Evolutionary conservation across 495 filamentous ascomycete species (phyloP).

Genomic region (Rusavskia elegans): DNA sequence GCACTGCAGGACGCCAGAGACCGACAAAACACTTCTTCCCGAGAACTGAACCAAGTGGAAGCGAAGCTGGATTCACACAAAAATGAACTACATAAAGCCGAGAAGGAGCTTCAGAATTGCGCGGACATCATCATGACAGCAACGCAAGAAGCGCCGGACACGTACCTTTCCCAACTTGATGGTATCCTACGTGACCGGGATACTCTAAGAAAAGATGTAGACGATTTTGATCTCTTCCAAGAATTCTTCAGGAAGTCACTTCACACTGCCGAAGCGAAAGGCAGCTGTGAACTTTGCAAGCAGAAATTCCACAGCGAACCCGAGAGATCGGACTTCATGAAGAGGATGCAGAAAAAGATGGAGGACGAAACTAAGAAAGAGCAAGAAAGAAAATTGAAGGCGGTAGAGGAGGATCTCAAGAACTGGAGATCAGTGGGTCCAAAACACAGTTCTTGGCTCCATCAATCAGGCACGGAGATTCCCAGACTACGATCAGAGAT

Average conservation of each 20-base stretch:
- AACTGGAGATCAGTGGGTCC: slow-evolving; percentile 41
- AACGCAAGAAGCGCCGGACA: slow-evolving; percentile 32
- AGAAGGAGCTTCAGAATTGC: slow-evolving; percentile 45
- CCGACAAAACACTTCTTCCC: slow-evolving; percentile 48
- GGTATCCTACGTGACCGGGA: slow-evolving; percentile 46
- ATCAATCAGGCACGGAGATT: slow-evolving; percentile 53
- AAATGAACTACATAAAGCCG: slow-evolving; percentile 44
- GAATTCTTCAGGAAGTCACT: slow-evolving; percentile 49
- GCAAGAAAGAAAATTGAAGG: slow-evolving; percentile 35
- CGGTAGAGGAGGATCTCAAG: slow-evolving; percentile 37
- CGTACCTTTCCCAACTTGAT: slow-evolving; percentile 34
- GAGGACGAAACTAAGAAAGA: slow-evolving; percentile 34
- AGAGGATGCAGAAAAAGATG: slow-evolving; percentile 43
- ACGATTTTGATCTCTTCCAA: slow-evolving; percentile 41
- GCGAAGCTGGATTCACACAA: slow-evolving; percentile 53
- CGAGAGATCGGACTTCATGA: slow-evolving; percentile 40
- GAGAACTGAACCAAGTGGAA: slow-evolving; percentile 63
- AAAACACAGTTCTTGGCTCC: slow-evolving; percentile 56
- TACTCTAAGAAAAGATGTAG: slow-evolving; percentile 42
- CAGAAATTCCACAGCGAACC: slow-evolving; percentile 42
- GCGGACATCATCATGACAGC: slow-evolving; percentile 31
- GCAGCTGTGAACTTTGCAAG: slow-evolving; percentile 56
- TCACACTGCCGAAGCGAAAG: slow-evolving; percentile 37
- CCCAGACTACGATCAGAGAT: slow-evolving; percentile 50
- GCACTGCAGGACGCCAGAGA: slow-evolving; percentile 43